phyloP scores from a whole-genome alignment of 306 rosid species.

The Arachis hypogaea region DNA sequence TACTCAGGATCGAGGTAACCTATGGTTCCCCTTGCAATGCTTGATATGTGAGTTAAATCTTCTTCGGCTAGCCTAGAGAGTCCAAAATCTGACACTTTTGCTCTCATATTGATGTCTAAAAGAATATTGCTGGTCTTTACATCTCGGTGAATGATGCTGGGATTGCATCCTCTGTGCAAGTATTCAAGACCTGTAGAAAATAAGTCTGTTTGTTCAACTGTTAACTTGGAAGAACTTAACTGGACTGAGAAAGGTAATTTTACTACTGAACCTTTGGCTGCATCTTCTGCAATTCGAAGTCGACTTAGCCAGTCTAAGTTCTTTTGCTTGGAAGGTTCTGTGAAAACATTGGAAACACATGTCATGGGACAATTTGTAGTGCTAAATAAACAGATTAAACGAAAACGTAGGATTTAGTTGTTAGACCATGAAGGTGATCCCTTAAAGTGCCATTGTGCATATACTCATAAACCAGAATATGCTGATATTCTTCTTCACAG shows the following conservation, averaged over 20 bases:
- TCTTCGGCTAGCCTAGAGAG: conserved; percentile 82
- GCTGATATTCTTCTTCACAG: conserved; percentile 79
- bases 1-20: conserved; percentile 96
- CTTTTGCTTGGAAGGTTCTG: conserved; percentile 57
- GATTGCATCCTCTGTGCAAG: conserved; percentile 91
- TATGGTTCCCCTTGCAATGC: conserved; percentile 79
- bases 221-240: conserved; percentile 34
- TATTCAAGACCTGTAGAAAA: conserved; percentile 73
- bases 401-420: conserved; percentile 36
- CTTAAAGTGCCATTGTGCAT: conserved; percentile 90
- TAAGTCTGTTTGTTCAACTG: conserved; percentile 11
- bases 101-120: conserved; percentile 84
- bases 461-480: conserved; percentile 75
- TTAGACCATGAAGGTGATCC: conserved; percentile 73
- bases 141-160: conserved; percentile 91
- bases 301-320: conserved; percentile 76
- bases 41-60: conserved; percentile 83
- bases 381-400: conserved; percentile 17
- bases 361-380: conserved; percentile 21
- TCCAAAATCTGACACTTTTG: conserved; percentile 91
- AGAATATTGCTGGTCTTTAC: conserved; percentile 88
- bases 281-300: conserved; percentile 80
- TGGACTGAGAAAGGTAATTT: conserved; percentile 34
- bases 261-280: conserved; percentile 74
- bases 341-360: conserved; percentile 33